These are phyloP conservation scores for Agrocybe chaxingu DNA, from an alignment of 768 basidiomycete genomes.

Conservation along the genomic window DNA sequence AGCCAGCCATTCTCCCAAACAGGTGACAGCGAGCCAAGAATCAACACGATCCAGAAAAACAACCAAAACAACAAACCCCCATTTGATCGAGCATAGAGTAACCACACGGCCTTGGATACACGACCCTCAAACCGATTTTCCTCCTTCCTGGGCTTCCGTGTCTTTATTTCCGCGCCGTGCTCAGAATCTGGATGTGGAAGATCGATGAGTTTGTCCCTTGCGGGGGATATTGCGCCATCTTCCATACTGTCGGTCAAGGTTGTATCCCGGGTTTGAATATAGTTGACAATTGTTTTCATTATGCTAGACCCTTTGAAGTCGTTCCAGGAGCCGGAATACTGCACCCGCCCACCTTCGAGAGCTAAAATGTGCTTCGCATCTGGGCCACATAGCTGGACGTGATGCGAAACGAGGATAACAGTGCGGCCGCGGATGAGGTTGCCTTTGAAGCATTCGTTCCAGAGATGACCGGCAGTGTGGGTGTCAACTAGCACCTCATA, in stretches of 20 bases:
- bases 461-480: conserved; percentile 89
- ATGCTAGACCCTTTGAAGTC: conserved; percentile 62
- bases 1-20: conserved; percentile 75
- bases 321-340: conserved; percentile 66
- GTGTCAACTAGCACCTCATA: conserved; percentile 63
- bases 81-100: conserved; percentile 31
- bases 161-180: conserved; percentile 25
- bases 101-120: conserved; percentile 66
- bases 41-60: conserved; percentile 47
- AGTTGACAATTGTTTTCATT: conserved; percentile 61
- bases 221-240: too few relatives aligned
- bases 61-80: conserved; percentile 57
- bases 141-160: conserved; percentile 84
- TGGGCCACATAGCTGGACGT: conserved; percentile 83
- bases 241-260: too few relatives aligned
- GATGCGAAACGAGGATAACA: conserved; percentile 91
- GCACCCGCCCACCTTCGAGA: conserved; percentile 76
- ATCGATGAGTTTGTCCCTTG: too few relatives aligned
- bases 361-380: conserved; percentile 82
- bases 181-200: too few relatives aligned
- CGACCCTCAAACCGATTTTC: conserved; percentile 76
- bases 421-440: conserved; percentile 80
- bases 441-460: conserved; percentile 79
- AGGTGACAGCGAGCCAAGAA: conserved; percentile 59
- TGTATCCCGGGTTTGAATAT: conserved; percentile 31